phyloP scores from a whole-genome alignment of 768 basidiomycete genomes.

The Sporobolomyces roseus region DNA sequence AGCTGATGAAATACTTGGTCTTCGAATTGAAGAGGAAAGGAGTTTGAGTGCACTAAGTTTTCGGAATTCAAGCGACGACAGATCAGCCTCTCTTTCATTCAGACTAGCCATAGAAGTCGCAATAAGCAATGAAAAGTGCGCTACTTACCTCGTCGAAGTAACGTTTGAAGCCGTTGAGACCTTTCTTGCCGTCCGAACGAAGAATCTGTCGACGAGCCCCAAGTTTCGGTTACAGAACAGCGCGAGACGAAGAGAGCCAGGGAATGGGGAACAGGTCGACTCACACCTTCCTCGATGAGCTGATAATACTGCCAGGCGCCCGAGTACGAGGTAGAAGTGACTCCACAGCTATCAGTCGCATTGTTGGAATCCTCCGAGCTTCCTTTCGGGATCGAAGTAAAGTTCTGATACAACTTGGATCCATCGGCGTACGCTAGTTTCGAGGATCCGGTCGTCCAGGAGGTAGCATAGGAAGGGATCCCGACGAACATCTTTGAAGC shows the following conservation, averaged over 20 bases:
- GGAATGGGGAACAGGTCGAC: neutral
- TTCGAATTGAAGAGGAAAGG: constrained; percentile 35
- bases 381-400: constrained; percentile 13
- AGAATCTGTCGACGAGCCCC: constrained; percentile 1
- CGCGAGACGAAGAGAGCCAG: too few relatives aligned
- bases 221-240: too few relatives aligned
- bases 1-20: constrained; percentile 15
- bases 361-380: constrained; percentile 9
- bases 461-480: constrained; percentile 16
- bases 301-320: constrained; percentile 24
- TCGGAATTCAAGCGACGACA: too few relatives aligned
- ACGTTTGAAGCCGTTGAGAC: constrained; percentile 15
- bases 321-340: neutral
- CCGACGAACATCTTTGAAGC: constrained; percentile 64
- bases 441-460: constrained; percentile 18
- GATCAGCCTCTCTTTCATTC: too few relatives aligned
- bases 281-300: constrained; percentile 9
- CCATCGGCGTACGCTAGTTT: neutral
- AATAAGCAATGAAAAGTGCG: too few relatives aligned
- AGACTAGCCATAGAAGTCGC: too few relatives aligned
- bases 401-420: constrained; percentile 13
- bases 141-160: constrained; percentile 30
- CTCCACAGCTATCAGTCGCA: constrained; percentile 23
- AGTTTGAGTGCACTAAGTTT: constrained; percentile 31
- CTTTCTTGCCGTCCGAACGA: constrained; percentile 2